Evolutionary conservation across 2,329 filamentous ascomycete species (phyloP), one percentile per base, ranked within the genome.

Genomic region (Davidsoniella eucalypti): DNA sequence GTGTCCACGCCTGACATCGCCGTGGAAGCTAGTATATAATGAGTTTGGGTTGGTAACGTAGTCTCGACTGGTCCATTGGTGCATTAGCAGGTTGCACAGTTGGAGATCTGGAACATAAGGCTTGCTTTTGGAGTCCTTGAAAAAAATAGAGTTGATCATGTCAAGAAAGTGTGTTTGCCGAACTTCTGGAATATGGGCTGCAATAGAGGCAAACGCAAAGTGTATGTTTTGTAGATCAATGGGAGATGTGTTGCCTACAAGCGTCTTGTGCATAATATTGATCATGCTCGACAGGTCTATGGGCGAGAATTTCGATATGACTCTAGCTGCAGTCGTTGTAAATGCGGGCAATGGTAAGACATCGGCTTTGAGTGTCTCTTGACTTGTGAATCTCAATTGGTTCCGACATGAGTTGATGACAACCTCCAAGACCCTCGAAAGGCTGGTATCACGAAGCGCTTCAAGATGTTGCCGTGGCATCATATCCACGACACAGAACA

Each of bases 51-150:
- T 38, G 5, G 33, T 29, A 4, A 54, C 10, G 43, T 54, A 53
- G 14, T 53, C 54, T 3, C 50, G 55, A 33, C 57, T 58, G 10
- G 36, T 16, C 57, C 57, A 58, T 7, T 59, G 55, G 5, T 54
- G 54, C 4, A 56, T 44, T 16, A 58, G 40, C 3, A 59, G 47
- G 29, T 49, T 42, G 52, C 55, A 50, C 44, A 58, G 47, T 26
- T 57, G 54, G 26, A 48, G 25, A 21, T 55, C 54, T 21, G 50
- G 21, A 5, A 52, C 6, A 16, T 44, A 47, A 6, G 40, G 25
- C 21, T 40, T 48, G 4, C 37, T 23, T 5, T 36, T 38, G 38
- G 46, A 9, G 18, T 18, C 29, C 14, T 38, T 33, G 47, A 55
- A 56, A 29, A 54, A 47, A 9, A 41, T 39, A 2, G 47, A 52